Percentiles rank a stretch among this genome's conserved stretches.
Evolutionary conservation across 257 asterid genomes (phyloP).

Genomic region (Gardenia jasminoides): DNA sequence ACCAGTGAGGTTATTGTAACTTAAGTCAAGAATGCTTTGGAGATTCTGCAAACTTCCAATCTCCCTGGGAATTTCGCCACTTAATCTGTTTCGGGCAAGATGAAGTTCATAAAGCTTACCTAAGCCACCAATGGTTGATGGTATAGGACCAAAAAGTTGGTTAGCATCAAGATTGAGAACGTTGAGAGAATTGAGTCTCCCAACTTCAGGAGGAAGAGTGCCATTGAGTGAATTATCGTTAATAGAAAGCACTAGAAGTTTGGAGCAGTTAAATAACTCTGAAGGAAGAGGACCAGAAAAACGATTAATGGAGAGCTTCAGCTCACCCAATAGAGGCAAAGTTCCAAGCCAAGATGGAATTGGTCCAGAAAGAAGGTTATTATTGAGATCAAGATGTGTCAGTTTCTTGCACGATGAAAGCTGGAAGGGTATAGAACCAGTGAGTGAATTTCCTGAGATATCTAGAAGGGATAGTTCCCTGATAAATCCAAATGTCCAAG

Average conservation of each 20-base stretch:
- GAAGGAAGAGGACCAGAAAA: conserved; percentile 60
- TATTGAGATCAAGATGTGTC: conserved; percentile 79
- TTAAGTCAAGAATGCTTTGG: conserved; percentile 73
- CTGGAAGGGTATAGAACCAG: conserved; percentile 63
- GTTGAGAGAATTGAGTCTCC: conserved; percentile 66
- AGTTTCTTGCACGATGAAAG: conserved; percentile 66
- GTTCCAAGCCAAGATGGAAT: conserved; percentile 81
- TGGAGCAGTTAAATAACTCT: conserved; percentile 68
- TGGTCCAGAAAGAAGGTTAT: conserved; percentile 60
- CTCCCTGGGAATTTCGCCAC: conserved; percentile 67
- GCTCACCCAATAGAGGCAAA: conserved; percentile 74
- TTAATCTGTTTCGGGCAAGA: conserved; percentile 64
- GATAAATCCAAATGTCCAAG: conserved; percentile 64
- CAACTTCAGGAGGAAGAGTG: conserved; percentile 57
- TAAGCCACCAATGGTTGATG: conserved; percentile 58
- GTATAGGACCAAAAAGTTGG: conserved; percentile 67
- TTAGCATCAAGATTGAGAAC: conserved; percentile 65
- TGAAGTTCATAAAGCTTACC: conserved; percentile 70
- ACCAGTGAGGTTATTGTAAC: conserved; percentile 73
- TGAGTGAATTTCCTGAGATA: conserved; percentile 65
- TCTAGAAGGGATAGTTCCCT: conserved; percentile 61
- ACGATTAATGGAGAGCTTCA: conserved; percentile 65
- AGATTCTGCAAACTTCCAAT: conserved; percentile 70
- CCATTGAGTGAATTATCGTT: conserved; percentile 61
- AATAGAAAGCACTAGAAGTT: conserved; percentile 57